Base-by-base conservation (phyloP, 441 rosid genomes). In the Flueggea neowawraea region DNA sequence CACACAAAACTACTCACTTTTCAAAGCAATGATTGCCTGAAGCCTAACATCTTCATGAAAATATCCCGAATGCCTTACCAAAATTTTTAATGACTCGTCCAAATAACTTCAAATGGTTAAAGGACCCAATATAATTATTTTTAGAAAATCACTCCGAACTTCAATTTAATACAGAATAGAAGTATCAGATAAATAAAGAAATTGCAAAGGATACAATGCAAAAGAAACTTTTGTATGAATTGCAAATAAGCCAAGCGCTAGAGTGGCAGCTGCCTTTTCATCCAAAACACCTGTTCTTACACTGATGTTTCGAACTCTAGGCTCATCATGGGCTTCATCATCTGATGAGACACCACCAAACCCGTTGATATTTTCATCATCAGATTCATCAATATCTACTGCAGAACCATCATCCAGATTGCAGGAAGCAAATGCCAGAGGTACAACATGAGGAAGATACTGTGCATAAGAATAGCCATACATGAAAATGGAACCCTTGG, bases 251-350 rank as follows among this genome's bases (percentile, higher is more conserved):
- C 99, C 99, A 79, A 95, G 85, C 43, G 98, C 96, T 84, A 92
- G 99, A 73, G 96, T 95, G 65, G 99, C 99, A 75, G 99, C 98
- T 54, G 98, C 99, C 87, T 95, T 95, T 80, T 90, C 99, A 79
- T 95, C 99, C 68, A 95, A 73, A 41, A 95, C 94, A 71, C 99
- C 98, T 28, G 98, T 96, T 78, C 99, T 82, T 71, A 96, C 74
- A 61, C 99, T 92, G 72, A 96, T 90, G 72, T 96, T 96, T 69
- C 96, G 82, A 67, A 92, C 95, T 72, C 97, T 84, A 51, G 96
- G 95, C 70, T 88, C 98, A 78, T 89, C 97, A 68, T 82, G 96
- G 75, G 97, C 97, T 82, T 96, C 99, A 79, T 96, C 99, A 75
- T 92, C 99, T 50, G 99, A 96, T 57, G 97, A 92, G 22, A 92